Evolutionary conservation across 306 rosid species (phyloP).

Genomic region (Quercus berberidifolia): DNA sequence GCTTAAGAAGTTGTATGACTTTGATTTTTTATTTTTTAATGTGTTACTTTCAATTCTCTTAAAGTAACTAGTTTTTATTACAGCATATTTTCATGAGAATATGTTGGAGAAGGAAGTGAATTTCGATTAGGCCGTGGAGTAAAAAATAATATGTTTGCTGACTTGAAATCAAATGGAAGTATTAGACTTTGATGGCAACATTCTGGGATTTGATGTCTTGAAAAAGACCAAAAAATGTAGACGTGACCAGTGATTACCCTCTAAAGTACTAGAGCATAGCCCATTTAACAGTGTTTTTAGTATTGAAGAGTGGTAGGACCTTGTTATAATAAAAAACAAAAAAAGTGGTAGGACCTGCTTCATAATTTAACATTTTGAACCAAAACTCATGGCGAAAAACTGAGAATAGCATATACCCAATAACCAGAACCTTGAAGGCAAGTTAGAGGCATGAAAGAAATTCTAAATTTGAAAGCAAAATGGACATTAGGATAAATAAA

Average conservation of each 20-base stretch:
- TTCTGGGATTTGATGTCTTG: background rate
- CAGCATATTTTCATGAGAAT: too few species aligned
- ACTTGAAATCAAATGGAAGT: background rate
- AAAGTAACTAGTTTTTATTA: background rate
- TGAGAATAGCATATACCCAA: background rate
- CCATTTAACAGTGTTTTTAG: background rate
- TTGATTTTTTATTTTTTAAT: background rate
- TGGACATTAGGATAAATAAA: background rate
- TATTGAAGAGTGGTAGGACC: background rate
- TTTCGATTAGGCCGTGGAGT: background rate
- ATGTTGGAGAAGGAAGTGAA: background rate
- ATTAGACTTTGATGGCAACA: background rate
- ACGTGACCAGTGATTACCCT: background rate
- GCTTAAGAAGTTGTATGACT: background rate
- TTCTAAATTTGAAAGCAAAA: background rate
- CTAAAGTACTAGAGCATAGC: background rate
- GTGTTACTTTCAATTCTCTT: background rate
- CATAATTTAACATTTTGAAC: background rate
- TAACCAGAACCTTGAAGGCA: background rate
- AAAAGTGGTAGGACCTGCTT: too few species aligned
- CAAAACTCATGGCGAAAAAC: background rate
- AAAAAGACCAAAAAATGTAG: background rate
- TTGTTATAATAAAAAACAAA: background rate
- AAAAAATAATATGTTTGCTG: background rate
- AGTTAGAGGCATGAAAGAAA: background rate